phyloP scores from a whole-genome alignment of 208 protist genomes.

The Trypanosoma lewisi region DNA sequence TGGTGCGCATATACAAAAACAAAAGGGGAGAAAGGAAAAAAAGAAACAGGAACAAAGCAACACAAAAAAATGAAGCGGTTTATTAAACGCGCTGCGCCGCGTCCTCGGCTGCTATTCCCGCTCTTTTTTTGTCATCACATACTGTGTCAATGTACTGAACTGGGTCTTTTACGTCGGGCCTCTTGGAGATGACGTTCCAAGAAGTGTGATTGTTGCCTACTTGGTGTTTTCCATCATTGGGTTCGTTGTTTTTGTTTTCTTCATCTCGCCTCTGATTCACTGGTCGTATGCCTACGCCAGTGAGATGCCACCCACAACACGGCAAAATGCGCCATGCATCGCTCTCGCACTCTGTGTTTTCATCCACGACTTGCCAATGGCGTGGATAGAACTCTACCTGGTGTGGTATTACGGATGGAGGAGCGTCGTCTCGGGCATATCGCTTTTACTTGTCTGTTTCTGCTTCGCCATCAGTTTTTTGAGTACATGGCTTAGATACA shows the following conservation, averaged over 20 bases:
- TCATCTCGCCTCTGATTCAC: conserved; percentile 63
- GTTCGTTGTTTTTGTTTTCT: conserved; percentile 41
- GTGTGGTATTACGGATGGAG: conserved; percentile 52
- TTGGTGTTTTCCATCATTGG: conserved; percentile 54
- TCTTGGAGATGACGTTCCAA: conserved; percentile 2
- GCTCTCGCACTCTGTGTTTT: conserved; percentile 62
- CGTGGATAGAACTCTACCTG: conserved; percentile 77
- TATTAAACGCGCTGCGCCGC: conserved; percentile 35
- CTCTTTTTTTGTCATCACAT: conserved; percentile 49
- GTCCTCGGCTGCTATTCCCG: conserved; percentile 48
- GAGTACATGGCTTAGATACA: conserved; percentile 70
- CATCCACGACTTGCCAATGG: conserved; percentile 65
- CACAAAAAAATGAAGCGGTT: conserved; percentile 19
- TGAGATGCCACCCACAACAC: conserved; percentile 65
- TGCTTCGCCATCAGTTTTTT: conserved; percentile 75
- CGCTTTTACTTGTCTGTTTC: conserved; percentile 55
- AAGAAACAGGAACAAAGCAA: too few relatives aligned
- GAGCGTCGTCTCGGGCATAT: conserved; percentile 63
- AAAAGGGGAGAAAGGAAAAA: too few relatives aligned
- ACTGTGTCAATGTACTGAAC: conserved; percentile 59
- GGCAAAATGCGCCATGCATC: conserved; percentile 46
- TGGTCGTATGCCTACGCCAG: conserved; percentile 62
- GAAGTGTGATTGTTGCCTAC: conserved; percentile 46
- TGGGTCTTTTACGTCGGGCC: conserved; percentile 51
- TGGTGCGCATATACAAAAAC: too few relatives aligned